Percentiles rank a stretch among this genome's conserved stretches.
phyloP scores from a whole-genome alignment of 148 eudicot genomes.

The Heliamphora exappendiculata region DNA sequence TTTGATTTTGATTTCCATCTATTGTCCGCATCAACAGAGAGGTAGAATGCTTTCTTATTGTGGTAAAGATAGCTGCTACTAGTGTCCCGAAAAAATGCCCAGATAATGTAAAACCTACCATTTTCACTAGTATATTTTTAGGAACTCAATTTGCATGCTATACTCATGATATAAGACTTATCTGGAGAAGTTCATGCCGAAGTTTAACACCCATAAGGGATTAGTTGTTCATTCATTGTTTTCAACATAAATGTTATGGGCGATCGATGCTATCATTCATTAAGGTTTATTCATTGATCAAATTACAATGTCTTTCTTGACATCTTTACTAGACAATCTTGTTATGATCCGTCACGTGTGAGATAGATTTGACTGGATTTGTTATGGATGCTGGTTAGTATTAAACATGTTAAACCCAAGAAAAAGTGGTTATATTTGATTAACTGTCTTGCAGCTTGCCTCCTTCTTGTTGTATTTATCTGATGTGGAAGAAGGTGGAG shows the following conservation, averaged over 20 bases:
- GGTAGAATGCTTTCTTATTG: no score
- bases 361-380: background rate
- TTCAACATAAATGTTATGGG: background rate
- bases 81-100: background rate
- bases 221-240: background rate
- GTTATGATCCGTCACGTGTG: conserved; percentile 1
- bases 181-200: background rate
- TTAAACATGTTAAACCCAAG: conserved; percentile 1
- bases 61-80: background rate
- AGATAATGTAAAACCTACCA: background rate
- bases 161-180: background rate
- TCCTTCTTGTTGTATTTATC: conserved; percentile 67
- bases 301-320: background rate
- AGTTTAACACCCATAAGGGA: background rate
- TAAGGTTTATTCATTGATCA: background rate
- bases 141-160: background rate
- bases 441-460: conserved; percentile 42
- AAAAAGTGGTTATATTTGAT: background rate
- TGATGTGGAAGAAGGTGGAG: conserved; percentile 79
- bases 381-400: background rate
- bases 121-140: background rate
- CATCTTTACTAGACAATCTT: background rate
- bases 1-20: no score
- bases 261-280: background rate
- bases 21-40: no score